Conservation (phyloP, 495 filamentous ascomycete genomes). For the Choiromyces venosus region DNA sequence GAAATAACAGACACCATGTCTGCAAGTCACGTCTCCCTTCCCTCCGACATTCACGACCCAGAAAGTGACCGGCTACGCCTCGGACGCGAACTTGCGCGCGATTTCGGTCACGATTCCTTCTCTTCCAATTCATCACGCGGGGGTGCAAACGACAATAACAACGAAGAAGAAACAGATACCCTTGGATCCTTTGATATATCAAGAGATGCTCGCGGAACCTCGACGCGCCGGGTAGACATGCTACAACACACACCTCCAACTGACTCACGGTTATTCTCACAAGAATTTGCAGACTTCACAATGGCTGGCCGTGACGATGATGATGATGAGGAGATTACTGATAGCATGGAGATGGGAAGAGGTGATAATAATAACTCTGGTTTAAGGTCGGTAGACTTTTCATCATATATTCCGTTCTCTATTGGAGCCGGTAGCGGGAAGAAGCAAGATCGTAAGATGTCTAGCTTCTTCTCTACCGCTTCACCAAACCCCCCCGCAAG, state of each 20-base stretch:
- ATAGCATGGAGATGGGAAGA: constrained; percentile 37
- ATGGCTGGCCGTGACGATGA: constrained; percentile 35
- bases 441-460: constrained; percentile 19
- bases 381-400: constrained; percentile 31
- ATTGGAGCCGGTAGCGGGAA: constrained; percentile 19
- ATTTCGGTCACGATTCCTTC: constrained; percentile 38
- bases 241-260: constrained; percentile 39
- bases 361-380: constrained; percentile 23
- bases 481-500: constrained; percentile 11
- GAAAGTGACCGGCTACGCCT: constrained; percentile 38
- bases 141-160: constrained; percentile 14
- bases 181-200: constrained; percentile 37
- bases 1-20: constrained; percentile 28
- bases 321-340: constrained; percentile 17
- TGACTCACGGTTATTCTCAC: constrained; percentile 33
- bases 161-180: constrained; percentile 29
- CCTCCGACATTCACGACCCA: constrained; percentile 20
- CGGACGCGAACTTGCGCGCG: constrained; percentile 41
- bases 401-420: constrained; percentile 29
- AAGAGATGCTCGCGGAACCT: constrained; percentile 37
- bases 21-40: constrained; percentile 16
- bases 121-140: constrained; percentile 29
- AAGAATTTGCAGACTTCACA: constrained; percentile 40
- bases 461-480: constrained; percentile 9
- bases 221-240: constrained; percentile 37